Percentiles rank a stretch among this genome's conserved stretches.
Conservation (phyloP, 2,329 filamentous ascomycete species). For the Trichoderma citrinoviride region DNA sequence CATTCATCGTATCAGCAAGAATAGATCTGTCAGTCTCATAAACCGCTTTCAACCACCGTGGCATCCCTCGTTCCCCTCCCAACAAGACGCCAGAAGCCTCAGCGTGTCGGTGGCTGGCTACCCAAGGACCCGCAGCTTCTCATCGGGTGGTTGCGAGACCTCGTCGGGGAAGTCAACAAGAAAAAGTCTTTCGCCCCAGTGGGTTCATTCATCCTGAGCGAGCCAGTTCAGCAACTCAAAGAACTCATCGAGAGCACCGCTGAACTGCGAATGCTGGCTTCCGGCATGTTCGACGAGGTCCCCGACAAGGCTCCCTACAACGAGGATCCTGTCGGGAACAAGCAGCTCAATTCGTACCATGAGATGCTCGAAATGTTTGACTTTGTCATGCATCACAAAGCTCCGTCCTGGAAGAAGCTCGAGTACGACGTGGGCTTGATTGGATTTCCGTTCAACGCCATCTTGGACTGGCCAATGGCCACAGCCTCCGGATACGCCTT, state of each 20-base stretch:
- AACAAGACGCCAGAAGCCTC: background rate
- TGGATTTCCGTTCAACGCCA: constrained; percentile 55
- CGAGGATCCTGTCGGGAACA: constrained; percentile 20
- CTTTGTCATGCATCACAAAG: constrained; percentile 23
- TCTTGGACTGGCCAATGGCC: constrained; percentile 59
- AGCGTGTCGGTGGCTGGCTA: constrained; percentile 20
- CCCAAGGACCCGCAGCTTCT: constrained; percentile 6
- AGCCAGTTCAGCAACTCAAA: constrained; percentile 11
- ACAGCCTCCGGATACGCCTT: constrained; percentile 52
- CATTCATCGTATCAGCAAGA: background rate
- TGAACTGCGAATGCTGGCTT: constrained; percentile 29
- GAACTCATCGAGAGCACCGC: constrained; percentile 23
- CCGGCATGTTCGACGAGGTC: constrained; percentile 27
- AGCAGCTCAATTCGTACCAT: constrained; percentile 23
- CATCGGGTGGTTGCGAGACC: constrained; percentile 1
- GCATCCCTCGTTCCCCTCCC: background rate
- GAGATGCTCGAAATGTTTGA: constrained; percentile 28
- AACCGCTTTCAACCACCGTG: background rate
- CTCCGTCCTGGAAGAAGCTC: constrained; percentile 25
- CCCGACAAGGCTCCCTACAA: constrained; percentile 28
- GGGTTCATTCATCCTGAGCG: background rate
- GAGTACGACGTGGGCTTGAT: constrained; percentile 40
- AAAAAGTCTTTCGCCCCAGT: background rate
- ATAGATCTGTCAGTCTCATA: background rate
- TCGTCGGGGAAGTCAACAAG: constrained; percentile 10